Conservation (phyloP, 257 asterid genomes). For the Primulina huaijiensis region DNA sequence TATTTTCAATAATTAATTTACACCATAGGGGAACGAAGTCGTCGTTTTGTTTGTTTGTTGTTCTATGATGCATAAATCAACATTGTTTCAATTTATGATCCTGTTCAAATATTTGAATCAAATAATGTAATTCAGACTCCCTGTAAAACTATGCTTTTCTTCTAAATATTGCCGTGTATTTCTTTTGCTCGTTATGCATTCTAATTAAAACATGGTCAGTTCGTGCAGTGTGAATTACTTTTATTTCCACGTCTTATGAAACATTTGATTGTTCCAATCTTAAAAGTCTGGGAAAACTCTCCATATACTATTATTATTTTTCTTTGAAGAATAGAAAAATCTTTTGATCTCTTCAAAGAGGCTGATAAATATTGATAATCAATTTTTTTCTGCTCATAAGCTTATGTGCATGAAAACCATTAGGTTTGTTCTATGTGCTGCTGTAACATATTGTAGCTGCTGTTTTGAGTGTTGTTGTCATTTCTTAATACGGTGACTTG, state of each 20-base stretch:
- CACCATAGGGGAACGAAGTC: background rate
- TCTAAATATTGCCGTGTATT: background rate
- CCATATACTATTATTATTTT: no score
- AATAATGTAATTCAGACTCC: background rate
- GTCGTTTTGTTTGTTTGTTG: background rate
- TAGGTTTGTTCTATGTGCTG: constrained; percentile 16
- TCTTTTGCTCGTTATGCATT: background rate
- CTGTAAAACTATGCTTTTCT: background rate
- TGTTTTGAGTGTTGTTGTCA: constrained; percentile 14
- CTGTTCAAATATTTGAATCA: background rate
- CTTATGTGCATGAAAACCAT: constrained; percentile 5
- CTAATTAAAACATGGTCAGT: background rate
- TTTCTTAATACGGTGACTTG: constrained; percentile 22
- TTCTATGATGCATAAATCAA: background rate
- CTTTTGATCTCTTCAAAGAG: constrained; percentile 5
- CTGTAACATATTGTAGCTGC: constrained; percentile 13
- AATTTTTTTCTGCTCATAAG: constrained; percentile 4
- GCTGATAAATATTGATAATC: constrained; percentile 2
- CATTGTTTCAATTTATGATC: background rate
- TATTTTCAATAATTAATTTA: no score
- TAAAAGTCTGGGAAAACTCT: background rate
- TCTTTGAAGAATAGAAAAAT: background rate
- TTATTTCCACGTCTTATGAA: background rate
- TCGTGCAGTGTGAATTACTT: background rate
- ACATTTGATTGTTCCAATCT: background rate